Conservation (phyloP, 2,329 filamentous ascomycete genomes). For the Fusarium graminum region DNA sequence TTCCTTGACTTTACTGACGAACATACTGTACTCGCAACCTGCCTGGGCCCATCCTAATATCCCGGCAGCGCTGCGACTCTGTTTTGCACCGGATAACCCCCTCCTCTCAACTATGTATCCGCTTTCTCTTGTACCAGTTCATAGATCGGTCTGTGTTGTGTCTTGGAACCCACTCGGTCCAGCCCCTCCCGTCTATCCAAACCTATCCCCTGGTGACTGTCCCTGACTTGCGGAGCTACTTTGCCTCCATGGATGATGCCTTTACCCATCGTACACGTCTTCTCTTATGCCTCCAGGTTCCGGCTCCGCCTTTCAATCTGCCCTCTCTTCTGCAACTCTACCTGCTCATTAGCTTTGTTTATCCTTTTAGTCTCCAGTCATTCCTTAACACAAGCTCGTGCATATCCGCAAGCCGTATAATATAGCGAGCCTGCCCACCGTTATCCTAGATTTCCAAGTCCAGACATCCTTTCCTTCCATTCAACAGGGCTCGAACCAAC, state of each 20-base stretch:
- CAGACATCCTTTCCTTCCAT: conserved; percentile 34
- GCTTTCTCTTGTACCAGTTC: conserved; percentile 42
- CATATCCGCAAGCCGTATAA: conserved; percentile 44
- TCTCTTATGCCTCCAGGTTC: conserved; percentile 52
- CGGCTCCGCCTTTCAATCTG: conserved; percentile 46
- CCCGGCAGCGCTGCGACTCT: conserved; percentile 47
- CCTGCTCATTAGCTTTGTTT: conserved; percentile 44
- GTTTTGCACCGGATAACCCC: conserved; percentile 39
- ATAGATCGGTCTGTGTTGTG: conserved; percentile 50
- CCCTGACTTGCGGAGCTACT: conserved; percentile 45
- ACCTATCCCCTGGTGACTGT: conserved; percentile 47
- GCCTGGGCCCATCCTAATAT: conserved; percentile 33
- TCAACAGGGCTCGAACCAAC: conserved; percentile 41
- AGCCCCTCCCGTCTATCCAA: conserved; percentile 49
- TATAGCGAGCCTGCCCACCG: conserved; percentile 40
- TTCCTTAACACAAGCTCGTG: conserved; percentile 47
- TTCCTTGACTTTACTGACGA: conserved; percentile 47
- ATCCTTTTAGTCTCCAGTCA: conserved; percentile 45
- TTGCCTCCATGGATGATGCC: conserved; percentile 50
- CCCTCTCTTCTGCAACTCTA: conserved; percentile 46
- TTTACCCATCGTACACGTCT: conserved; percentile 47
- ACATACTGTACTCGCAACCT: conserved; percentile 44
- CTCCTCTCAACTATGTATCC: conserved; percentile 33
- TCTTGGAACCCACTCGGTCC: conserved; percentile 44
- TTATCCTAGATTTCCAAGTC: conserved; percentile 25